Evolutionary conservation across 345 rosid species (phyloP), one percentile per base, ranked within the genome.

Genomic region (Bruguiera parviflora): DNA sequence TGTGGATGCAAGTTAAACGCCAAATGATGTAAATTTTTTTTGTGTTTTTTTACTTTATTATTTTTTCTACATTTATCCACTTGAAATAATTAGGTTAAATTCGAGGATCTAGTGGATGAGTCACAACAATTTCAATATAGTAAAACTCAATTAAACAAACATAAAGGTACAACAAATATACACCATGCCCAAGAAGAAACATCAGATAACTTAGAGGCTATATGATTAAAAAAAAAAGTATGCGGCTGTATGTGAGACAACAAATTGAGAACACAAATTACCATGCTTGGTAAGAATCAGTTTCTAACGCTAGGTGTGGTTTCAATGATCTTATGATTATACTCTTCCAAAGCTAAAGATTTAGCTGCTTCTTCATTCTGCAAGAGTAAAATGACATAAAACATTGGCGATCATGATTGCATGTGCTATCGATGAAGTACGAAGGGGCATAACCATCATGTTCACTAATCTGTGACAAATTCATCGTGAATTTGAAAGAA

Each of bases 241-340:
- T n/a, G n/a, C n/a, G n/a, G n/a, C n/a, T n/a, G n/a, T n/a, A n/a
- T n/a, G 22, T 6, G 10, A 53, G 24, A 19, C 56, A 19, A 19
- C 16, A 0, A 8, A 2, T 33, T 53, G 24, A 22, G 3, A 53
- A 53, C 1, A 5, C 6, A 53, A 64, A 71, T 81, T 83, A 91
- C 97, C 96, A 94, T 56, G 96, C 92, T 72, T 88, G 90, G 79
- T 94, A 97, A 47, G 90, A 80, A 73, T 86, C 76, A 71, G 82
- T 82, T 68, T 91, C 97, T 92, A 89, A 85, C 84, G 39, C n/a
- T n/a, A 39, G 87, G 92, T 89, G 89, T 88, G 68, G 74, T 78
- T 80, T 90, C 98, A 67, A 88, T 83, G 71, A 94, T 84, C 82
- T 88, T 97, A 63, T 77, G 77, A 78, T 75, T 75, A 8, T 72